Evolutionary conservation across 75 land plant genomes (phyloP).

Genomic region (Azolla pinnata): DNA sequence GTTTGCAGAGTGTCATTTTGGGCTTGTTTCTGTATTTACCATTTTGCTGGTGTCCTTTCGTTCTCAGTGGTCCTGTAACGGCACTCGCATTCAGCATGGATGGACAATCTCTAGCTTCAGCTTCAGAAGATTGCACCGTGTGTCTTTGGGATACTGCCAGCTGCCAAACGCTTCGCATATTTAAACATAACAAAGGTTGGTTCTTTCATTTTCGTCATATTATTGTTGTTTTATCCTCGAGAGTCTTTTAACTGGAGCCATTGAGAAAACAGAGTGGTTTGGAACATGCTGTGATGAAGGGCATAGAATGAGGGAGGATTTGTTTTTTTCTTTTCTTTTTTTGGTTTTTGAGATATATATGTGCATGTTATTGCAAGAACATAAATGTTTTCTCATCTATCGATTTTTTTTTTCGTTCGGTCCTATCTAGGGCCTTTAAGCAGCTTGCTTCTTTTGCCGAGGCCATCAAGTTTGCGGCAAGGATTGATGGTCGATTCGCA

Average conservation of each 20-base stretch:
- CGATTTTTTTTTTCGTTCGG: background rate
- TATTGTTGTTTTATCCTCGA: background rate
- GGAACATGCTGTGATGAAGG: too few relatives aligned
- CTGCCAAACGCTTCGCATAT: conserved; percentile 49
- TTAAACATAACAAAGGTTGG: conserved; percentile 62
- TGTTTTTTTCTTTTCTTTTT: too few relatives aligned
- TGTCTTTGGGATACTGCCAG: conserved; percentile 66
- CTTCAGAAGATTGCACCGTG: conserved; percentile 80
- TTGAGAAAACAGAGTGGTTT: background rate
- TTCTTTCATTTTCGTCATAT: too few relatives aligned
- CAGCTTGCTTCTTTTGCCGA: conserved; percentile 22
- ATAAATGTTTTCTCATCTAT: background rate
- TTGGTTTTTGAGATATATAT: too few relatives aligned
- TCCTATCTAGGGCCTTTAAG: conserved; percentile 25
- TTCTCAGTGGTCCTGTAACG: conserved; percentile 62
- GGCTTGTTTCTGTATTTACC: background rate
- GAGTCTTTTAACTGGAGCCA: background rate
- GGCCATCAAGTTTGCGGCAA: conserved; percentile 18
- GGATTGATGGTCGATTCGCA: conserved; percentile 17
- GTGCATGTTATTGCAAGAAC: too few relatives aligned
- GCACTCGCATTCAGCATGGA: conserved; percentile 64
- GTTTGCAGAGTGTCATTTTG: background rate
- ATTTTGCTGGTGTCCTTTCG: background rate
- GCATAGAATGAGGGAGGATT: too few relatives aligned
- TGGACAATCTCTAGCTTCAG: conserved; percentile 62